Conservation (phyloP, 139 green algal species). For the Chlorella sorokiniana region DNA sequence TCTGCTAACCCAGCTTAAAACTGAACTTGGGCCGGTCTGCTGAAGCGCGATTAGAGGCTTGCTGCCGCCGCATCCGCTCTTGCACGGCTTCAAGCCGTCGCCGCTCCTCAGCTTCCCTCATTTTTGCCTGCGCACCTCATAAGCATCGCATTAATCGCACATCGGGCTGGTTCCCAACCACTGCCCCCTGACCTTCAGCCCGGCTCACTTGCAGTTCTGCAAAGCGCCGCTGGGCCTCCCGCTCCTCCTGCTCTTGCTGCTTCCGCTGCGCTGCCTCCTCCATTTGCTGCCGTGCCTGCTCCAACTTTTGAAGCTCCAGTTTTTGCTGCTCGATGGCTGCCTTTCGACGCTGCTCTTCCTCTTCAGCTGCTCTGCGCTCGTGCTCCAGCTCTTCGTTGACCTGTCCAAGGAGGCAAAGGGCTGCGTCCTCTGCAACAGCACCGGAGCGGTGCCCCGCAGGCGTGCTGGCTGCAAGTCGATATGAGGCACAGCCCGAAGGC, state of each 20-base stretch:
- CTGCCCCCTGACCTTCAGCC: not conserved
- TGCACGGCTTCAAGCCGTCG: not conserved
- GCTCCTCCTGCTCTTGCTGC: not conserved
- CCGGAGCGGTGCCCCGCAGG: not conserved
- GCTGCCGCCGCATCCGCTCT: not conserved
- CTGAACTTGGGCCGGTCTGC: not conserved
- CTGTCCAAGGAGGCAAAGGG: conserved; percentile 18
- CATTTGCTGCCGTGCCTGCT: conserved; percentile 39
- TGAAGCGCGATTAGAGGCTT: not conserved
- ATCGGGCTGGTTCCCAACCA: not conserved
- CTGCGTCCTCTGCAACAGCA: not conserved
- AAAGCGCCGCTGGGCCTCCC: not conserved
- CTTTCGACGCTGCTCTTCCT: conserved; percentile 38
- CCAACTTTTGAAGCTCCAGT: conserved; percentile 56
- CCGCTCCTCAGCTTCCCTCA: conserved; percentile 14
- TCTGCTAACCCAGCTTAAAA: not conserved
- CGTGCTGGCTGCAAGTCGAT: not conserved
- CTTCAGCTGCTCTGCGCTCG: conserved; percentile 50
- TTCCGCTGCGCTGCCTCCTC: conserved; percentile 4
- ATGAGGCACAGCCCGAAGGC: not conserved
- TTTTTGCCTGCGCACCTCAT: not conserved
- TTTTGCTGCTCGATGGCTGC: conserved; percentile 60
- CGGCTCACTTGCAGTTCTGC: not conserved
- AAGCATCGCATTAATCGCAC: not conserved
- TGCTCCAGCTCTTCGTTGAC: conserved; percentile 61